phyloP scores from a whole-genome alignment of 2,329 filamentous ascomycete genomes.

The Clarireedia homoeocarpa region DNA sequence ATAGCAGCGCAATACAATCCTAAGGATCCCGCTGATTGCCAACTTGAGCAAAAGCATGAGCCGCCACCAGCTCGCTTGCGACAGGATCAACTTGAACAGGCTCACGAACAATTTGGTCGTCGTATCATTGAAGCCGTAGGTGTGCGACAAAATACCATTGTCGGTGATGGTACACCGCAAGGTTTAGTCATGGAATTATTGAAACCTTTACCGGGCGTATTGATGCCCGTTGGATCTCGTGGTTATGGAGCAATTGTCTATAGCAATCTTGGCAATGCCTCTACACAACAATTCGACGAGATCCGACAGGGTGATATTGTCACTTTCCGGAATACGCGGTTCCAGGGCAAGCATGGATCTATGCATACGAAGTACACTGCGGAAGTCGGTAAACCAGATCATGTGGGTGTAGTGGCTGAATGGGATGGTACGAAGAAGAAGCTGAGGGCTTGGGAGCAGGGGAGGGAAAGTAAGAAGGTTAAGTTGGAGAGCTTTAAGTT shows the following conservation, averaged over 20 bases:
- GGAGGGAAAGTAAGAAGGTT: conserved; percentile 85
- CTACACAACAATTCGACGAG: conserved; percentile 82
- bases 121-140: conserved; percentile 64
- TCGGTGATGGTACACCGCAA: conserved; percentile 78
- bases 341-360: conserved; percentile 89
- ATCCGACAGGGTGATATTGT: conserved; percentile 91
- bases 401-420: conserved; percentile 86
- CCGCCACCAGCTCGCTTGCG: conserved; percentile 71
- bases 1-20: conserved; percentile 75
- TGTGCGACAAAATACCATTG: conserved; percentile 67
- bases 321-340: conserved; percentile 83
- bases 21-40: conserved; percentile 62
- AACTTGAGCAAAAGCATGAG: conserved; percentile 81
- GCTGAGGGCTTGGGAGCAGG: conserved; percentile 91
- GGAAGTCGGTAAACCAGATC: conserved; percentile 79
- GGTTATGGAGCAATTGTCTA: conserved; percentile 91
- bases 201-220: conserved; percentile 61
- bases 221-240: conserved; percentile 78
- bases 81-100: conserved; percentile 87
- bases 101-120: conserved; percentile 74
- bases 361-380: conserved; percentile 91
- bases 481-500: conserved; percentile 92
- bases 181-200: conserved; percentile 74
- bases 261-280: conserved; percentile 89
- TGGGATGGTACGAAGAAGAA: conserved; percentile 99